Evolutionary conservation across 2,329 filamentous ascomycete species (phyloP).

Genomic region (Didymosphaeria variabile): DNA sequence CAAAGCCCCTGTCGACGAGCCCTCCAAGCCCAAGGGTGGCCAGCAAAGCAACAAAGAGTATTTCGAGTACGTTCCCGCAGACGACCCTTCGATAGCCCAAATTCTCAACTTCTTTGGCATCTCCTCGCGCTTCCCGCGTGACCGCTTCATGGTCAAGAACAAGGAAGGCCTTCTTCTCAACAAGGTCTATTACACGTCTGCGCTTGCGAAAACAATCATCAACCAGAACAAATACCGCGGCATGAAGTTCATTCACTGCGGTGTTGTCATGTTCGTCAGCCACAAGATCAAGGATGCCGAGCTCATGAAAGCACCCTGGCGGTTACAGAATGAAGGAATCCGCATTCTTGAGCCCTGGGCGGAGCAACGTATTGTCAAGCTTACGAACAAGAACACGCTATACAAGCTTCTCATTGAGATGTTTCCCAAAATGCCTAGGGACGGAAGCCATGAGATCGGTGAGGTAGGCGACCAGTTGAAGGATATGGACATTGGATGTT

Average conservation of each 20-base stretch:
- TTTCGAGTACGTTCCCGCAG: conserved; percentile 84
- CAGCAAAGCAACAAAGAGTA: conserved; percentile 75
- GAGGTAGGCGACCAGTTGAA: conserved; percentile 88
- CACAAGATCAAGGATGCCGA: conserved; percentile 89
- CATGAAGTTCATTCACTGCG: conserved; percentile 94
- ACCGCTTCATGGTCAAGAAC: conserved; percentile 97
- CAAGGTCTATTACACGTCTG: conserved; percentile 95
- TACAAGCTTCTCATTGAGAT: conserved; percentile 88
- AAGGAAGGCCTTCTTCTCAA: conserved; percentile 86
- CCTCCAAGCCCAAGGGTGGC: conserved; percentile 53
- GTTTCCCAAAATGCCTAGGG: conserved; percentile 87
- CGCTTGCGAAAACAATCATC: conserved; percentile 84
- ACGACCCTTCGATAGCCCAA: conserved; percentile 77
- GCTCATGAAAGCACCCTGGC: conserved; percentile 89
- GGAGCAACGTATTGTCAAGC: conserved; percentile 80
- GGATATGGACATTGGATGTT: conserved; percentile 87
- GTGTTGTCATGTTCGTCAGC: conserved; percentile 88
- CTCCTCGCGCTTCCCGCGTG: conserved; percentile 82
- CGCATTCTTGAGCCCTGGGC: conserved; percentile 92
- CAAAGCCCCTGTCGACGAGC: conserved; percentile 21
- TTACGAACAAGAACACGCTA: conserved; percentile 78
- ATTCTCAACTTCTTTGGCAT: conserved; percentile 89
- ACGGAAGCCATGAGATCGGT: conserved; percentile 77
- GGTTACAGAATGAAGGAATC: conserved; percentile 94
- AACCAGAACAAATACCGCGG: conserved; percentile 87